A percentile compares a stretch with the other conserved stretches of the same genome.
These are phyloP conservation scores for Suhomyces coccinellae DNA, from an alignment of 1,139 yeast species.

Conservation along the genomic window DNA sequence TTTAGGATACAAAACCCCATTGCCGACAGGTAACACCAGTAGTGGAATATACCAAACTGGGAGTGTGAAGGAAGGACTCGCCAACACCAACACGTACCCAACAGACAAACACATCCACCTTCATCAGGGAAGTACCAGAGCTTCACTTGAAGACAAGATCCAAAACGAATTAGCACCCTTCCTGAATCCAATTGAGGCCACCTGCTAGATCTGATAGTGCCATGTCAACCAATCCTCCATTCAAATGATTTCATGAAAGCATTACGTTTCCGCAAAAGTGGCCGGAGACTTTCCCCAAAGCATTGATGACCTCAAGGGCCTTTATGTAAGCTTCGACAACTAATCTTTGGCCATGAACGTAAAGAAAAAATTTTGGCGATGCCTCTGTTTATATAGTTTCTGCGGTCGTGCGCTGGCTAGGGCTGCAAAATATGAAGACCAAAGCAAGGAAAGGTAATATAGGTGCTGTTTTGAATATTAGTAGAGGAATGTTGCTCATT, in stretches of 20 bases:
- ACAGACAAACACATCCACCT: background rate
- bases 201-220: background rate
- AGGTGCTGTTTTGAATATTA: too few species aligned
- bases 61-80: constrained; percentile 8
- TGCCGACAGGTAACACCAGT: constrained; percentile 49
- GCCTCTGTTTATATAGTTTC: constrained; percentile 3
- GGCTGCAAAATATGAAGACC: constrained; percentile 10
- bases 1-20: constrained; percentile 57
- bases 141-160: constrained; percentile 19
- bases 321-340: constrained; percentile 79
- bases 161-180: constrained; percentile 16
- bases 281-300: constrained; percentile 98
- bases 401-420: constrained; percentile 15
- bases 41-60: constrained; percentile 16
- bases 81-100: background rate
- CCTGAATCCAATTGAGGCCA: background rate
- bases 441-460: too few species aligned
- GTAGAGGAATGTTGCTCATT: too few species aligned
- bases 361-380: constrained; percentile 23
- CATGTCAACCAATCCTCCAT: background rate
- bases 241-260: constrained; percentile 38
- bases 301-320: constrained; percentile 36
- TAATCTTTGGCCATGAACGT: constrained; percentile 74
- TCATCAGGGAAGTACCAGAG: constrained; percentile 16
- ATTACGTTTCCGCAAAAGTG: constrained; percentile 64